phyloP scores from a whole-genome alignment of 2,329 filamentous ascomycete genomes.

The Trichophaea hybrida region DNA sequence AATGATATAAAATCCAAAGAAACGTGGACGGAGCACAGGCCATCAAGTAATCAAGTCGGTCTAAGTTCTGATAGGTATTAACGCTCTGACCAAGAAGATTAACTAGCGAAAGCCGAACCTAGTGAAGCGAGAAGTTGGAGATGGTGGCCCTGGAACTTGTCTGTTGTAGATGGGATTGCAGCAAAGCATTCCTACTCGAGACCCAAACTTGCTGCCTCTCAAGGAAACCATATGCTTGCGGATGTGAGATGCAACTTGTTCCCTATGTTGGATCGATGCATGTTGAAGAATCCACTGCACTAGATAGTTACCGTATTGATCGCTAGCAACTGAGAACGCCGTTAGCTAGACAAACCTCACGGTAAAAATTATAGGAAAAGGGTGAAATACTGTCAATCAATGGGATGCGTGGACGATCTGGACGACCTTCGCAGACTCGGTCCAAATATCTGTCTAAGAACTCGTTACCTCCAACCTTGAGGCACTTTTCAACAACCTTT shows the following conservation, averaged over 20 bases:
- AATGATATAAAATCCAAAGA: neutral
- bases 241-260: constrained; percentile 84
- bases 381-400: constrained; percentile 64
- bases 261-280: constrained; percentile 72
- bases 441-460: constrained; percentile 88
- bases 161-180: constrained; percentile 53
- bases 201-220: constrained; percentile 94
- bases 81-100: neutral
- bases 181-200: constrained; percentile 95
- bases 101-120: constrained; percentile 23
- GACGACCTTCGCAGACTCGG: constrained; percentile 79
- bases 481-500: constrained; percentile 96
- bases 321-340: constrained; percentile 51
- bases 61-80: neutral
- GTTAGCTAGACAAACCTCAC: constrained; percentile 3
- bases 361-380: constrained; percentile 14
- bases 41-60: neutral
- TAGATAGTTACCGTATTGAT: constrained; percentile 97
- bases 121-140: constrained; percentile 19
- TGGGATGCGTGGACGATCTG: constrained; percentile 85
- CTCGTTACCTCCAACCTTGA: constrained; percentile 85
- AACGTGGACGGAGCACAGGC: neutral
- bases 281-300: constrained; percentile 95
- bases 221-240: constrained; percentile 99
- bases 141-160: constrained; percentile 14